Percentiles rank a stretch among this genome's conserved stretches.
phyloP scores from a whole-genome alignment of 192 early-diverging fungal species.

The Physocladia obscura region DNA sequence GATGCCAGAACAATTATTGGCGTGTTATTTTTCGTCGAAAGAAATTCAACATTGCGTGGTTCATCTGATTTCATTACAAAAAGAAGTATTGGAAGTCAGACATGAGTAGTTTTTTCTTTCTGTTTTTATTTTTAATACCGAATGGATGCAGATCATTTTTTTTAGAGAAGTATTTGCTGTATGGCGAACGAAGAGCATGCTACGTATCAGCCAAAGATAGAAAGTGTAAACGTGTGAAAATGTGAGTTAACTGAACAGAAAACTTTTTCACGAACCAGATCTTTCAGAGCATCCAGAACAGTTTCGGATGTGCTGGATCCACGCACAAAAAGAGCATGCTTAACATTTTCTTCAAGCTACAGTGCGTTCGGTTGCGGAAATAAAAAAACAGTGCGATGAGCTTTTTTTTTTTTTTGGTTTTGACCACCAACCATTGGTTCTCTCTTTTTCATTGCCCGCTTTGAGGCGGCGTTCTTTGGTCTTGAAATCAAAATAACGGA shows the following conservation, averaged over 20 bases:
- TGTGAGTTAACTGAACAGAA: neutral
- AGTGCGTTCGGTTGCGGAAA: neutral
- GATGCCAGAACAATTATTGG: constrained; percentile 86
- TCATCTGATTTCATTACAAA: constrained; percentile 63
- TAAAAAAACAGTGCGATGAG: neutral
- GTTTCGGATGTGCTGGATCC: constrained; percentile 83
- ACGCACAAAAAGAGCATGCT: constrained; percentile 85
- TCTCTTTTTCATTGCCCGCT: constrained; percentile 80
- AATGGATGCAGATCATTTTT: constrained; percentile 97
- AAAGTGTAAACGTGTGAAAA: neutral
- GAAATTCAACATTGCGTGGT: constrained; percentile 85
- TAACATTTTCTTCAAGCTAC: constrained; percentile 86
- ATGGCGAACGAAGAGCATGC: constrained; percentile 86
- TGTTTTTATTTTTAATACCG: constrained; percentile 13
- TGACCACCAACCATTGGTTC: constrained; percentile 60
- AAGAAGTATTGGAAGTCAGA: neutral
- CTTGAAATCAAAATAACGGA: too few species aligned
- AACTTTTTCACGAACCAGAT: constrained; percentile 61
- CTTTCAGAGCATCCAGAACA: constrained; percentile 79
- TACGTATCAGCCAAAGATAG: constrained; percentile 36
- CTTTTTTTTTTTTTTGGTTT: too few species aligned
- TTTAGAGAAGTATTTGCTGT: constrained; percentile 85
- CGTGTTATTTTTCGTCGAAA: constrained; percentile 94
- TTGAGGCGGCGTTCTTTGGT: constrained; percentile 84
- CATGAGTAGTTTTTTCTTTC: too few species aligned